Conservation (phyloP, 495 filamentous ascomycete genomes). For the Hypoxylon lenormandii region DNA sequence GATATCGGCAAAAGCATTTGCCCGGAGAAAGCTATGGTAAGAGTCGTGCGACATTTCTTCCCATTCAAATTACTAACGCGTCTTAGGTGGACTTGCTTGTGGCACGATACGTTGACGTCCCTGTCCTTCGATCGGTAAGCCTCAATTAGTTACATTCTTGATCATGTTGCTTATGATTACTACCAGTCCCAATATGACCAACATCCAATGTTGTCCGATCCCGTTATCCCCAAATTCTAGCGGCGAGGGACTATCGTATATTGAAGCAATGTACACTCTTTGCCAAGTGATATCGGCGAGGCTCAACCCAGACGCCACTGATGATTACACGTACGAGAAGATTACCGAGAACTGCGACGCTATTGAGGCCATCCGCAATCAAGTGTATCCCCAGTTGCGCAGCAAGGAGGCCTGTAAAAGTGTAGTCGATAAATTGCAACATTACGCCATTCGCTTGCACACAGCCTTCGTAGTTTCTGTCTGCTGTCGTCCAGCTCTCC, state of each 20-base stretch:
- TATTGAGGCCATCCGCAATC: conserved; percentile 62
- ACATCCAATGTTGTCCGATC: conserved; percentile 61
- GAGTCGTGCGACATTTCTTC: not conserved
- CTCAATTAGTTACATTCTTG: not conserved
- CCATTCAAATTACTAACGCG: conserved; percentile 22
- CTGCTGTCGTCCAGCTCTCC: conserved; percentile 66
- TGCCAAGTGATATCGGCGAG: conserved; percentile 63
- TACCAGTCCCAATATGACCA: conserved; percentile 62
- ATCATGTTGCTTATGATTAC: conserved; percentile 13
- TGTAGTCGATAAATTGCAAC: conserved; percentile 65
- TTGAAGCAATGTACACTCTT: conserved; percentile 68
- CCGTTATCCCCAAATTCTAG: conserved; percentile 58
- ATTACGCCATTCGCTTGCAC: conserved; percentile 66
- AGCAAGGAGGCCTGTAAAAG: conserved; percentile 67
- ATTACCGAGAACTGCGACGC: conserved; percentile 62
- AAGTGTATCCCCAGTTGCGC: conserved; percentile 57
- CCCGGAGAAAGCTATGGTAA: conserved; percentile 62
- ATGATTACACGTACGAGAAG: conserved; percentile 58
- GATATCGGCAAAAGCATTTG: conserved; percentile 57
- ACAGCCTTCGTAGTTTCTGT: conserved; percentile 68
- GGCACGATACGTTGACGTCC: conserved; percentile 68
- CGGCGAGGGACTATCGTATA: conserved; percentile 62
- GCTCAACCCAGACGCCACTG: conserved; percentile 64
- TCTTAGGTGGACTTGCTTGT: conserved; percentile 66
- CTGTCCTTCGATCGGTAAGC: conserved; percentile 67